Evolutionary conservation across 768 basidiomycete genomes (phyloP).

Genomic region (Pisolithus sp.): DNA sequence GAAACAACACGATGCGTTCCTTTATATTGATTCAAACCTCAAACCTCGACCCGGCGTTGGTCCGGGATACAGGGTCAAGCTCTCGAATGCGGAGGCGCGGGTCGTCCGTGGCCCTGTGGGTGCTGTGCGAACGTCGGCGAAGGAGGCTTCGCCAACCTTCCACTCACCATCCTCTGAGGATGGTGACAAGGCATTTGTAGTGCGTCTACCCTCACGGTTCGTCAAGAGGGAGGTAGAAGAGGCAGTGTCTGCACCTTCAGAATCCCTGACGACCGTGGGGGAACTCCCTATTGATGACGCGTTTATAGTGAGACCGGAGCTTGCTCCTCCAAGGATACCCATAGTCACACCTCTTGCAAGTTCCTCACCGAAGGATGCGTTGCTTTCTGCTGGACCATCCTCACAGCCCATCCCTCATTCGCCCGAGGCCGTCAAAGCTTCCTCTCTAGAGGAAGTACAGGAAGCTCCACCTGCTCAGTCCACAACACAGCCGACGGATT

Average conservation of each 20-base stretch:
- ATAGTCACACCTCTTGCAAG: conserved; percentile 22
- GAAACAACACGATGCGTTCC: conserved; percentile 71
- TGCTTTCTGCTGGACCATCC: background rate
- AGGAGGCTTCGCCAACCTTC: conserved; percentile 12
- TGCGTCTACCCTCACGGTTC: conserved; percentile 46
- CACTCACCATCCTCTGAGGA: conserved; percentile 31
- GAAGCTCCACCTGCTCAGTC: conserved; percentile 10
- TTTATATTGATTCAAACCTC: conserved; percentile 55
- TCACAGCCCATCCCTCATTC: conserved; percentile 6
- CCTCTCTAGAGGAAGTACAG: background rate
- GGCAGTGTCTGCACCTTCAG: background rate
- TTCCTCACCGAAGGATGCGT: conserved; percentile 16
- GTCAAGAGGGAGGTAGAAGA: conserved; percentile 30
- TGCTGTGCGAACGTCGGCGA: conserved; percentile 5
- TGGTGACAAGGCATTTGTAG: conserved; percentile 42
- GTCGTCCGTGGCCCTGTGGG: conserved; percentile 37
- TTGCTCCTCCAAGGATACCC: conserved; percentile 27
- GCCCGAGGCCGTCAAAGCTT: background rate
- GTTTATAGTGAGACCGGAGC: conserved; percentile 50
- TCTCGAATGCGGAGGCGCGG: conserved; percentile 44
- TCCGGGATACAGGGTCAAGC: conserved; percentile 52
- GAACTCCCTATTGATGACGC: conserved; percentile 47
- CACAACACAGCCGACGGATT: conserved; percentile 6
- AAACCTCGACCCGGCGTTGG: conserved; percentile 55
- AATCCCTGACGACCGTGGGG: conserved; percentile 20